Evolutionary conservation across 129 eudicot species (phyloP).

Genomic region (Cynara cardunculus): DNA sequence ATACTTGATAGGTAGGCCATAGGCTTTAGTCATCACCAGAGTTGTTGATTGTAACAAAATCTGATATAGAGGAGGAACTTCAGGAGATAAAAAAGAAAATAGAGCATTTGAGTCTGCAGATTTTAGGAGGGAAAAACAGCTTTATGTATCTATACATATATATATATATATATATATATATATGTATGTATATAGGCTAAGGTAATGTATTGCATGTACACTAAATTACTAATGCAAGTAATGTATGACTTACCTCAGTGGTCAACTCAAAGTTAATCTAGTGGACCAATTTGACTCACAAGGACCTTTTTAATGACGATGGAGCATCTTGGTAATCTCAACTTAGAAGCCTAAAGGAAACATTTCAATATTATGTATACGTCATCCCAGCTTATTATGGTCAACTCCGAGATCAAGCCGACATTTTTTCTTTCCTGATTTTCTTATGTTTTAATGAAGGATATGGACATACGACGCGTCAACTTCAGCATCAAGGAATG

Average conservation of each 20-base stretch:
- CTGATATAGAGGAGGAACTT: neutral
- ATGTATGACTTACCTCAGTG: neutral
- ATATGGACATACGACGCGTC: constrained; percentile 94
- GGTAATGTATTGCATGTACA: too few species aligned
- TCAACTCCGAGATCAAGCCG: neutral
- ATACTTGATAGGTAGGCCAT: neutral
- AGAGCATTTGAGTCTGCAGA: neutral
- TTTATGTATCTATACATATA: too few species aligned
- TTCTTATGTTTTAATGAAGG: constrained; percentile 38
- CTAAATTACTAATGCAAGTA: too few species aligned
- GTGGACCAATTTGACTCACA: neutral
- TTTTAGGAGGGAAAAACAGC: neutral
- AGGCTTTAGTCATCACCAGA: neutral
- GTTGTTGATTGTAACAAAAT: neutral
- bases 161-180: too few species aligned
- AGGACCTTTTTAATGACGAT: neutral
- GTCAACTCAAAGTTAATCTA: neutral
- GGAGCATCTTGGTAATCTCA: neutral
- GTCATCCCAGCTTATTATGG: neutral
- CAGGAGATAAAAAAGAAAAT: neutral
- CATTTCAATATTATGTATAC: neutral
- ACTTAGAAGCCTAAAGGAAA: neutral
- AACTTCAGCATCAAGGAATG: constrained; percentile 85
- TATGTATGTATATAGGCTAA: too few species aligned
- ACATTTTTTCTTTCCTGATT: neutral